phyloP scores from a whole-genome alignment of 495 filamentous ascomycete genomes.

The Aspergillus bridgeri region DNA sequence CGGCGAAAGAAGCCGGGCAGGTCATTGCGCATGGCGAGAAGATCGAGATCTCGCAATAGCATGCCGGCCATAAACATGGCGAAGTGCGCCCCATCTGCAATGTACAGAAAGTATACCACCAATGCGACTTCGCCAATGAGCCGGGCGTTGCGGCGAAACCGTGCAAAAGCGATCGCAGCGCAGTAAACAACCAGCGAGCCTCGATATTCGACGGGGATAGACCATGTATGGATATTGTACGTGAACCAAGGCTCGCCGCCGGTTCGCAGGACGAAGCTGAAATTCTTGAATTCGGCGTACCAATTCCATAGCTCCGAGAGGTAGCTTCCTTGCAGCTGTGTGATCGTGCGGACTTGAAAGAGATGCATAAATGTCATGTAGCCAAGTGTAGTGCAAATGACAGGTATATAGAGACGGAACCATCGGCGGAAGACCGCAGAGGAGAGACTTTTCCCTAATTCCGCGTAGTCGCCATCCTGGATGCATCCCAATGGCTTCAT shows the following conservation, averaged over 20 bases:
- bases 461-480: conserved; percentile 37
- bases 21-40: conserved; percentile 25
- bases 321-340: conserved; percentile 35
- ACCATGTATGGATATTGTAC: conserved; percentile 48
- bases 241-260: conserved; percentile 47
- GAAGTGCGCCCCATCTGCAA: conserved; percentile 40
- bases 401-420: conserved; percentile 41
- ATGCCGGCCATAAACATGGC: conserved; percentile 46
- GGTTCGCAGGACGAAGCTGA: conserved; percentile 52
- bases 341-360: conserved; percentile 41
- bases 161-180: conserved; percentile 33
- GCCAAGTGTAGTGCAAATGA: conserved; percentile 45
- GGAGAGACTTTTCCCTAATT: conserved; percentile 31
- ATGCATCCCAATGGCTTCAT: conserved; percentile 47
- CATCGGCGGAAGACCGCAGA: conserved; percentile 48
- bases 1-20: conserved; percentile 28
- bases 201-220: conserved; percentile 49
- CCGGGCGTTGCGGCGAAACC: conserved; percentile 32
- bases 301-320: conserved; percentile 48
- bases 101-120: conserved; percentile 32
- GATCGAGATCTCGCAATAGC: conserved; percentile 41
- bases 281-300: conserved; percentile 58
- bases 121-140: conserved; percentile 37
- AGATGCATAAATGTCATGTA: conserved; percentile 49
- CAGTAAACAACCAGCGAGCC: conserved; percentile 47